Evolutionary conservation across 345 rosid species (phyloP), one percentile per base, ranked within the genome.

Genomic region (Gossypium sturtianum): DNA sequence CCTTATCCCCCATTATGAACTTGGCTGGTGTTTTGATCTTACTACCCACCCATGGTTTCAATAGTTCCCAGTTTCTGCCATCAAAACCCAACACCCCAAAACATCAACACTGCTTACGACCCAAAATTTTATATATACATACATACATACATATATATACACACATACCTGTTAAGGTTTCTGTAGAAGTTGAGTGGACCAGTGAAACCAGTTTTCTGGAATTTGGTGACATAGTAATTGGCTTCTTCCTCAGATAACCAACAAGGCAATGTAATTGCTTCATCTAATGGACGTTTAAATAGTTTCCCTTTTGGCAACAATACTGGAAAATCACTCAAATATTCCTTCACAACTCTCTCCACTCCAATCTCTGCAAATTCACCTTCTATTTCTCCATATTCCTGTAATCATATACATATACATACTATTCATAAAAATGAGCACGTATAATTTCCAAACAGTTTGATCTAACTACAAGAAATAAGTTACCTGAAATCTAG

Each of bases 401-500:
- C 63, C 74, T 71, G 25, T 59, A 59, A 23, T 34, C 41, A 34
- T 34, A 34, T 34, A 5, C 41, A 34, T 34, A 34, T 34, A 34
- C 4, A 34, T 5, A 34, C 7, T 1, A 1, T 34, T 34, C 41
- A 34, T 34, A 34, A 34, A 34, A 34, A 34, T 34, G 41, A 34
- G 41, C 41, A 34, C 41, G 1, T 34, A 34, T 34, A 34, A 34
- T 34, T 29, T 34, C 38, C 6, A 4, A 34, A 34, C 38, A 34
- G 38, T 34, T 34, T 4, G 38, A 34, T 34, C 7, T 34, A 34
- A 34, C 7, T 34, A 6, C 41, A 5, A 34, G 7, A 34, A 34
- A 34, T 34, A 34, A 34, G 41, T 61, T 80, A 87, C 93, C 91
- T 88, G 94, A 76, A 89, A 91, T 75, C 89, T 87, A 41, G 78